phyloP scores from a whole-genome alignment of 768 basidiomycete genomes.

The Serendipita sp. region DNA sequence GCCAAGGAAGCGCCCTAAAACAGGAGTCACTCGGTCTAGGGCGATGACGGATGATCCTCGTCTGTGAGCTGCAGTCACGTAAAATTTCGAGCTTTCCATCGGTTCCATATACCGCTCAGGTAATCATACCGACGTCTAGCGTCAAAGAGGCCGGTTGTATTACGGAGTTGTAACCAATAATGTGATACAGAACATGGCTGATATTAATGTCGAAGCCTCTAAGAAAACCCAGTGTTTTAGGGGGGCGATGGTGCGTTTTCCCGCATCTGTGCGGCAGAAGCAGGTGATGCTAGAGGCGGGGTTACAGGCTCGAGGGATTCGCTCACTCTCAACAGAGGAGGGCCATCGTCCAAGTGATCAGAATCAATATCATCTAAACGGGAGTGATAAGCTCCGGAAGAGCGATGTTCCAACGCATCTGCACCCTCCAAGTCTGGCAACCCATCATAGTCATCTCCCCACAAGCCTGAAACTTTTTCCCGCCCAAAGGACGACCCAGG shows the following conservation, averaged over 20 bases:
- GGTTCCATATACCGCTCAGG: too few relatives aligned
- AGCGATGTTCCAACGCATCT: background rate
- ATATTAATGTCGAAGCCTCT: too few relatives aligned
- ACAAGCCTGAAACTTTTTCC: background rate
- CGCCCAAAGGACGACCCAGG: background rate
- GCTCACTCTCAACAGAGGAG: background rate
- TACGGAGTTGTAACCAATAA: too few relatives aligned
- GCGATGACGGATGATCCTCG: too few relatives aligned
- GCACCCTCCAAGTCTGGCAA: background rate
- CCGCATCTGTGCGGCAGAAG: background rate
- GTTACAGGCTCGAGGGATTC: background rate
- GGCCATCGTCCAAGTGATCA: slow-evolving; percentile 3
- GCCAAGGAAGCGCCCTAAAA: too few relatives aligned
- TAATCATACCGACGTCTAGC: too few relatives aligned
- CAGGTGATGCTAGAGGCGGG: background rate
- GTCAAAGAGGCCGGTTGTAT: too few relatives aligned
- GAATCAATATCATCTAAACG: slow-evolving; percentile 4
- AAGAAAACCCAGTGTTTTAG: background rate
- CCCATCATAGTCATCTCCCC: background rate
- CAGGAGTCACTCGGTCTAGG: too few relatives aligned
- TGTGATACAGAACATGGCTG: too few relatives aligned
- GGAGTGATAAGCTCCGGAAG: background rate
- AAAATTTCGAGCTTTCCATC: too few relatives aligned
- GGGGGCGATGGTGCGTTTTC: background rate
- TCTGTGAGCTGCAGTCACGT: too few relatives aligned